Percentiles rank a stretch among this genome's conserved stretches.
Conservation (phyloP, 2,329 filamentous ascomycete genomes). For the Pseudogymnoascus sp. region DNA sequence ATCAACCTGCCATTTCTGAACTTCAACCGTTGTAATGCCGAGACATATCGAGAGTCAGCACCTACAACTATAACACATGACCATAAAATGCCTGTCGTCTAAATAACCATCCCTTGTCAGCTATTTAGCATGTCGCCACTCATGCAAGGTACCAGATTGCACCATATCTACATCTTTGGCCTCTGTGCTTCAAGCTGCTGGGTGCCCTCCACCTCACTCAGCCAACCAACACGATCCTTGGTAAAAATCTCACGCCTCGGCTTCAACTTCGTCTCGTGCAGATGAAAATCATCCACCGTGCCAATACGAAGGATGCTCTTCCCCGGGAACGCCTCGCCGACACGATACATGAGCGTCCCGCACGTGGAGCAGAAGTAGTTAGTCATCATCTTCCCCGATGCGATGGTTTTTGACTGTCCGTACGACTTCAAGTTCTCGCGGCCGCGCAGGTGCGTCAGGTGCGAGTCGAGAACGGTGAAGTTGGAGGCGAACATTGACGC, state of each 20-base stretch:
- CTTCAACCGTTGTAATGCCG: neutral
- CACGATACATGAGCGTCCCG: conserved; percentile 53
- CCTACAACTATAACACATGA: neutral
- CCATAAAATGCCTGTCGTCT: neutral
- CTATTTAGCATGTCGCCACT: neutral
- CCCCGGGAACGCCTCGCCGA: conserved; percentile 37
- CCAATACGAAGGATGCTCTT: conserved; percentile 46
- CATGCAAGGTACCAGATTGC: neutral
- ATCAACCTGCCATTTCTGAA: neutral
- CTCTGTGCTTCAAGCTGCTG: conserved; percentile 21
- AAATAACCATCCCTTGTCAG: neutral
- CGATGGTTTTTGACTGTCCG: conserved; percentile 40
- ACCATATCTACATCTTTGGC: neutral
- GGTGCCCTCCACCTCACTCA: conserved; percentile 31
- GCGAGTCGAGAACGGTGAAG: conserved; percentile 40
- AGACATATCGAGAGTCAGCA: neutral
- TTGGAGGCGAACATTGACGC: conserved; percentile 55
- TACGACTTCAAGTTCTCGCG: conserved; percentile 41
- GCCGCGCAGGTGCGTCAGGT: conserved; percentile 44
- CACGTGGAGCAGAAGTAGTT: conserved; percentile 55
- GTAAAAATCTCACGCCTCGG: conserved; percentile 46
- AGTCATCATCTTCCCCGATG: conserved; percentile 43
- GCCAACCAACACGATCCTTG: conserved; percentile 45
- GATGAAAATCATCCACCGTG: conserved; percentile 52
- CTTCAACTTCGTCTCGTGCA: conserved; percentile 49